These are phyloP conservation scores for Fusarium illudens DNA, from an alignment of 2,329 filamentous ascomycete species.

Conservation along the genomic window DNA sequence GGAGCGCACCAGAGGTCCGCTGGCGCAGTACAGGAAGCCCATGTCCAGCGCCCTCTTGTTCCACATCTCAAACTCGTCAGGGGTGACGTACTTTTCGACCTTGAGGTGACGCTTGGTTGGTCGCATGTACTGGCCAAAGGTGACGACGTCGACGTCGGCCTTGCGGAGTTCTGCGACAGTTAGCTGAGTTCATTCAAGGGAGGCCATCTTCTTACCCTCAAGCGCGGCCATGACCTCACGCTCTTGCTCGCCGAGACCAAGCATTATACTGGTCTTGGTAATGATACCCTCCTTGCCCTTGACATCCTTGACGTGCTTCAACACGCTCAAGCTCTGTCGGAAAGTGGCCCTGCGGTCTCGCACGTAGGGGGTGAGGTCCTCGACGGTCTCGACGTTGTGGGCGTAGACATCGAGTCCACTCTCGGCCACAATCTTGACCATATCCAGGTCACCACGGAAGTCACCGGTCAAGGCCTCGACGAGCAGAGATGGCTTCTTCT, in stretches of 20 bases:
- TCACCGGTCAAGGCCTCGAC: slow-evolving; percentile 90
- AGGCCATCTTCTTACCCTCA: slow-evolving; percentile 58
- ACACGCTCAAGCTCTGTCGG: slow-evolving; percentile 80
- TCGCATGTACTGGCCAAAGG: slow-evolving; percentile 99
- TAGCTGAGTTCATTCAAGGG: slow-evolving; percentile 11
- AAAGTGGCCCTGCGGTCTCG: slow-evolving; percentile 91
- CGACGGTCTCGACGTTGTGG: slow-evolving; percentile 96
- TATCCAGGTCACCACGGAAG: slow-evolving; percentile 83
- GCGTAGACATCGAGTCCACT: slow-evolving; percentile 96
- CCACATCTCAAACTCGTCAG: slow-evolving; percentile 92
- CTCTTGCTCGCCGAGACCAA: slow-evolving; percentile 92
- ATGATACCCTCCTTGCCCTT: slow-evolving; percentile 75
- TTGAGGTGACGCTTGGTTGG: slow-evolving; percentile 98
- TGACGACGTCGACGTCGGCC: slow-evolving; percentile 89
- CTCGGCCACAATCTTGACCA: slow-evolving; percentile 83
- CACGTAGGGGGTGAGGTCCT: slow-evolving; percentile 88
- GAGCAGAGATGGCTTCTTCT: slow-evolving; percentile 77
- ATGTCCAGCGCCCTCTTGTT: slow-evolving; percentile 87
- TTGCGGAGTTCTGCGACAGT: slow-evolving; percentile 72
- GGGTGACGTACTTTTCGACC: slow-evolving; percentile 93
- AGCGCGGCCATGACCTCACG: slow-evolving; percentile 83
- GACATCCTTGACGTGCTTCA: slow-evolving; percentile 82
- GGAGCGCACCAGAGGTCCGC: slow-evolving; percentile 89
- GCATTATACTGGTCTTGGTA: slow-evolving; percentile 99
- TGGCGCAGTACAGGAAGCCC: slow-evolving; percentile 97